These are phyloP conservation scores for Phaeosphaeria sp. DNA, from an alignment of 2,329 filamentous ascomycete species.

Conservation along the genomic window DNA sequence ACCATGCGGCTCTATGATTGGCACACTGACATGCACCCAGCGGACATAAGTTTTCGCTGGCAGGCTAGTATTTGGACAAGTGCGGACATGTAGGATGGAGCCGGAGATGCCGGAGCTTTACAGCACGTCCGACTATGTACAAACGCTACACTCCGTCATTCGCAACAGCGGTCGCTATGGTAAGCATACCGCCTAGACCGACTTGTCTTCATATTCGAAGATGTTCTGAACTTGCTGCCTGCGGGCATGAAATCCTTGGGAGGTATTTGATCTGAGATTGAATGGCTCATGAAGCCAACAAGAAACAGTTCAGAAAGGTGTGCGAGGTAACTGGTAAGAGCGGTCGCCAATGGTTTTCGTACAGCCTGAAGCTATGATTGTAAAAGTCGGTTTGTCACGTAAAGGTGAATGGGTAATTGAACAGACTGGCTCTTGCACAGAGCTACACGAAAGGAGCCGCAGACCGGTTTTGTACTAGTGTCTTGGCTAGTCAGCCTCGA, in stretches of 20 bases:
- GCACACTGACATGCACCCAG: neutral
- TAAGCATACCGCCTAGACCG: neutral
- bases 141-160: neutral
- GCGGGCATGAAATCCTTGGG: too few relatives aligned
- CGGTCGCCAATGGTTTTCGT: too few relatives aligned
- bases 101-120: neutral
- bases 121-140: neutral
- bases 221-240: neutral
- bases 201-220: neutral
- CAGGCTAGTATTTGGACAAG: neutral
- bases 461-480: neutral
- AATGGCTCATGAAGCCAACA: too few relatives aligned
- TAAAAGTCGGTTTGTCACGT: neutral
- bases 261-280: too few relatives aligned
- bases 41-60: neutral
- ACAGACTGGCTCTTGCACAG: neutral
- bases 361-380: neutral
- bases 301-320: too few relatives aligned
- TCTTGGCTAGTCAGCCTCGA: conserved; percentile 5
- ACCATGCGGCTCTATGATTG: neutral
- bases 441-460: neutral
- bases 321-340: too few relatives aligned
- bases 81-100: neutral
- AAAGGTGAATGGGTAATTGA: neutral
- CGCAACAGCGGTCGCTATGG: neutral